Evolutionary conservation across 306 rosid species (phyloP).

Genomic region (barrel medic (Medicago truncatula)): DNA sequence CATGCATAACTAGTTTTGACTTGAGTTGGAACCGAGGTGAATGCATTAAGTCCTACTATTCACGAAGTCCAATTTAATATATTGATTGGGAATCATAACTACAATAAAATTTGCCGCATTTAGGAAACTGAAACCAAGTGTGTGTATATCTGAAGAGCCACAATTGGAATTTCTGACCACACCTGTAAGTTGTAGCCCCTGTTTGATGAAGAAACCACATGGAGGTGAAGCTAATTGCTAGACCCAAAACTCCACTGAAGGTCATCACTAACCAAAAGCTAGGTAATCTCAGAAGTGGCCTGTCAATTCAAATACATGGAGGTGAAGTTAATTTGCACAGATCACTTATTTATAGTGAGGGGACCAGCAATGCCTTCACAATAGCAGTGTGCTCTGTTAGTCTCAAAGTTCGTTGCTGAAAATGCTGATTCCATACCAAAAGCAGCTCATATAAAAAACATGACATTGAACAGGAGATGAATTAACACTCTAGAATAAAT

Average conservation of each 20-base stretch:
- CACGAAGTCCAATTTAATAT: too few species aligned
- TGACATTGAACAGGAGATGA: too few species aligned
- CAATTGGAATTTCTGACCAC: conserved; percentile 31
- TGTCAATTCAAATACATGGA: conserved; percentile 55
- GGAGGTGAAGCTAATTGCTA: conserved; percentile 97
- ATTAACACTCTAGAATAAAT: too few species aligned
- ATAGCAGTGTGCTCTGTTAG: too few species aligned
- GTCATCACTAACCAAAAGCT: conserved; percentile 94
- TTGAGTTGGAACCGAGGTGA: conserved; percentile 21
- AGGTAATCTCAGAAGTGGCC: conserved; percentile 90
- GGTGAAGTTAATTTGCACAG: too few species aligned
- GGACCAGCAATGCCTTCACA: too few species aligned
- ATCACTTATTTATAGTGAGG: too few species aligned
- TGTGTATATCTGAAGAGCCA: neutral
- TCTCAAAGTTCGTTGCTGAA: too few species aligned
- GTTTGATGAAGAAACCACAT: conserved; percentile 99
- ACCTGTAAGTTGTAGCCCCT: conserved; percentile 99
- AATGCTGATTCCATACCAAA: too few species aligned
- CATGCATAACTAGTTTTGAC: neutral
- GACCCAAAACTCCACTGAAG: conserved; percentile 89
- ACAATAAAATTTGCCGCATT: neutral
- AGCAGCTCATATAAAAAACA: too few species aligned
- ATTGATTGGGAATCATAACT: neutral
- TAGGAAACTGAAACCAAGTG: neutral
- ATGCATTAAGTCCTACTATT: neutral